Base-by-base conservation (phyloP, 768 basidiomycete genomes). In the Mycena capillaripes region DNA sequence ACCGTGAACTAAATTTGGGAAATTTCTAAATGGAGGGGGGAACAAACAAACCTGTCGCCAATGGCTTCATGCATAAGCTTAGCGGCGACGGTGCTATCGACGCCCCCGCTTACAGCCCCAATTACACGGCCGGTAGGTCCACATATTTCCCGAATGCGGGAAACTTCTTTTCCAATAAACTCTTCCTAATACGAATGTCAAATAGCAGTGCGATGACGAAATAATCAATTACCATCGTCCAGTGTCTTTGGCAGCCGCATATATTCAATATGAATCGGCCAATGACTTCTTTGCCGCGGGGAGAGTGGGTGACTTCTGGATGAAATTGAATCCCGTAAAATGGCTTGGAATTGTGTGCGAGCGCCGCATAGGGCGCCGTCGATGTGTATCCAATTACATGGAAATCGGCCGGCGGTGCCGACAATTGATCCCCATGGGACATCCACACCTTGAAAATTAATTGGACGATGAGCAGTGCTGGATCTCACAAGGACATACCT, bases 51-150 rank as follows among this genome's bases (percentile, higher is more conserved):
- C 96, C 97, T 89, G 81, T 98, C 96, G 32, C 98, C 98, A 77
- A 99, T 99, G 30, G 98, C 98, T 85, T 98, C 97, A 76, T 99
- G 97, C 98, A 99, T 99, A 71, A 99, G 88, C 83, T 98, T 99
- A 50, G 98, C 98, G 5, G 98, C 98, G 19, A 99, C 98, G 0
- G 97, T 97, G 75, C 96, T 97, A 81, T 99, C 98, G 57, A 99
- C 98, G 58, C 98, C 98, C 30, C 98, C 98, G 72, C 93, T 95
- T 59, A 99, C 97, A 17, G 98, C 98, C 62, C 98, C 98, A 67
- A 99, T 98, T 60, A 99, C 98, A 62, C 97, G 96, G 38, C 97
- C 97, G 77, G 90, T 96, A 2, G 92, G 90, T 0, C 98, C 98
- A 78, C 97, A 98, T 44, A 99, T 97, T 46, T 97, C 93, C 62